Percentiles rank a stretch among this genome's conserved stretches.
Evolutionary conservation across 2,329 filamentous ascomycete genomes (phyloP).

Genomic region (Xylariaceae sp.): DNA sequence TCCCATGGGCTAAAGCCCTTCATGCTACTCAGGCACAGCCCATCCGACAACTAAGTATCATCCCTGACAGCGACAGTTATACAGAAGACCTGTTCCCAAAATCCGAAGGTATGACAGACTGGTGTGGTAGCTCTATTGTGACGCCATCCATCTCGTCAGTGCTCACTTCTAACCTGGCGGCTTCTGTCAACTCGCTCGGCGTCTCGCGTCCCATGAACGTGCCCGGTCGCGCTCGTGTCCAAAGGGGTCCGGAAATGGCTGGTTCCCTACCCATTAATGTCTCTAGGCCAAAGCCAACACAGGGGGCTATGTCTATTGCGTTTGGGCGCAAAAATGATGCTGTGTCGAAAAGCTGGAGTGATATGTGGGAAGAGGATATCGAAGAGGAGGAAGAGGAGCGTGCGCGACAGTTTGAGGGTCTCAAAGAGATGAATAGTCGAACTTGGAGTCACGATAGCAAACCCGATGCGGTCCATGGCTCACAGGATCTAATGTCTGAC

Average conservation of each 20-base stretch:
- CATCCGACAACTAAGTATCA: constrained; percentile 81
- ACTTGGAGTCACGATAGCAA: constrained; percentile 76
- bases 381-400: constrained; percentile 70
- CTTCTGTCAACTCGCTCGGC: constrained; percentile 72
- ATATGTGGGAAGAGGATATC: constrained; percentile 90
- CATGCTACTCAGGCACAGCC: constrained; percentile 67
- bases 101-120: constrained; percentile 68
- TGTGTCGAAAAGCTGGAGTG: constrained; percentile 98
- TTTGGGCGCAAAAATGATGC: constrained; percentile 73
- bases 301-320: constrained; percentile 69
- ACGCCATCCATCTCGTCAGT: constrained; percentile 81
- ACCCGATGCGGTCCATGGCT: constrained; percentile 35
- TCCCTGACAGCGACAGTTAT: constrained; percentile 75
- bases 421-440: constrained; percentile 66
- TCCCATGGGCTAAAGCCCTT: constrained; percentile 92
- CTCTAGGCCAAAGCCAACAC: constrained; percentile 65
- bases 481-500: constrained; percentile 42
- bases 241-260: constrained; percentile 56
- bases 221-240: constrained; percentile 45
- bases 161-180: constrained; percentile 74
- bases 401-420: constrained; percentile 52
- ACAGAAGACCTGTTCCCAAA: constrained; percentile 80
- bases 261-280: constrained; percentile 75
- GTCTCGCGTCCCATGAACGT: constrained; percentile 45
- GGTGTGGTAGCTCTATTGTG: constrained; percentile 72